phyloP scores from a whole-genome alignment of 164 flowering plant genomes.

The grape (Vitis vinifera) region ASM3070453v1 NC_081815.1:3360001-3360500 shows the following conservation, averaged over 20 bases:
- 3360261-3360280: constrained; percentile 34
- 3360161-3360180: constrained; percentile 74
- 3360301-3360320: constrained; percentile 70
- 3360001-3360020: constrained; percentile 29
- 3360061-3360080: constrained; percentile 60
- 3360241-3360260: constrained; percentile 51
- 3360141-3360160: constrained; percentile 92
- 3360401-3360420: constrained; percentile 79
- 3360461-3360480: constrained; percentile 70
- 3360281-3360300: constrained; percentile 86
- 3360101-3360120: constrained; percentile 67
- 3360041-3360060: constrained; percentile 9
- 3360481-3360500: constrained; percentile 19
- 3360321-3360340: constrained; percentile 67
- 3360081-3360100: constrained; percentile 93
- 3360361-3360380: constrained; percentile 84
- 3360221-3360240: constrained; percentile 85
- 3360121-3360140: constrained; percentile 77
- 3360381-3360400: constrained; percentile 82
- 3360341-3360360: constrained; percentile 36
- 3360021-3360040: not conserved
- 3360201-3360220: constrained; percentile 36
- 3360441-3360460: constrained; percentile 56
- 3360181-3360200: constrained; percentile 20
- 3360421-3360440: constrained; percentile 88